Base-by-base conservation (phyloP, 2,329 filamentous ascomycete species). In the Macrophomina tecta region DNA sequence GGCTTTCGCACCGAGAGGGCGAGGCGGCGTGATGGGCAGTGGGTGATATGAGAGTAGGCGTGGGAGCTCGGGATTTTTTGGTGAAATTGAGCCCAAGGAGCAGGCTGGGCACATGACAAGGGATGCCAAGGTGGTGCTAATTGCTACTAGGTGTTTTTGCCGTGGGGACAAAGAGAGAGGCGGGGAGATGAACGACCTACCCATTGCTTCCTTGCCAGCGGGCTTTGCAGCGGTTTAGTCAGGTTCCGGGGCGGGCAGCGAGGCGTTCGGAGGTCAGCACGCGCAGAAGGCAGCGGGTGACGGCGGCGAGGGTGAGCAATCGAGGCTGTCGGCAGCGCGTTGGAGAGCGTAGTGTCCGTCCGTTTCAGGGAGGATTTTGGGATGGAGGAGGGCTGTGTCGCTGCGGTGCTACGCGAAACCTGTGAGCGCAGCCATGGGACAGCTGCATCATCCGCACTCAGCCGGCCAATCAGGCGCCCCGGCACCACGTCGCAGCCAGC, bases 81-180 rank as follows among this genome's bases (percentile, higher is more conserved):
- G 40, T 51, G 60, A 63, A n/a, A 58, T 58, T 58, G 53, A 60
- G n/a, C 42, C 53, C 52, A 60, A 42, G 51, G 4, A 23, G 18
- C 45, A 40, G 45, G 60, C 51, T 30, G 32, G 42, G 64, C 45
- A 58, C 52, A 60, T 40, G 52, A 32, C 42, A 51, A 51, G 18
- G 30, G 64, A 23, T 60, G 64, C 53, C 64, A 66, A 66, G 64
- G 34, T 23, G 38, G 34, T 34, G 52, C 52, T 66, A 60, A 60
- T 66, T 60, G 45, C 38, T 66, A 12, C 38, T 66, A 12, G 52
- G 36, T 60, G 53, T 49, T 58, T 23, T 58, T 32, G 64, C 45
- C n/a, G 62, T 23, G 11, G 18, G 49, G 34, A 66, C 64, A 58
- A 51, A 52, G 53, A 58, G 42, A 23, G 64, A 42, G 46, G 46